Evolutionary conservation across 2,329 filamentous ascomycete species (phyloP).

Genomic region (Ophiostoma populinum): DNA sequence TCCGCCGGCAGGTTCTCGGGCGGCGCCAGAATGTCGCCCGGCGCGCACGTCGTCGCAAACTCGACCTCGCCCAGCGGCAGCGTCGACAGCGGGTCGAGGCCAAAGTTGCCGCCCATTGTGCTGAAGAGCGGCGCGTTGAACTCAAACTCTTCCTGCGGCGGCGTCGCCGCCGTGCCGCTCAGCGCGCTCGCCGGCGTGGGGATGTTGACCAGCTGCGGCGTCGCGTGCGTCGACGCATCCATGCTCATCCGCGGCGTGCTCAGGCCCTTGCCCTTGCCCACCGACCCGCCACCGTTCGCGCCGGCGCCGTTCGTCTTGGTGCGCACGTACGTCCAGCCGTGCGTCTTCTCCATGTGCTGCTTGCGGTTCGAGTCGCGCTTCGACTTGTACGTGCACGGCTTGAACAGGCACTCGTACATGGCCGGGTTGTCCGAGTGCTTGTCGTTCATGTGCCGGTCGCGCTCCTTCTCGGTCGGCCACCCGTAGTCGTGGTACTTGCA

Average conservation of each 20-base stretch:
- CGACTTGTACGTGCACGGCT: constrained; percentile 79
- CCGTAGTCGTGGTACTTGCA: constrained; percentile 87
- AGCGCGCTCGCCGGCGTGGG: constrained; percentile 44
- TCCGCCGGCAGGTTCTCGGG: constrained; percentile 16
- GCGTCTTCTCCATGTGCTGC: constrained; percentile 96
- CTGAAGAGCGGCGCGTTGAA: neutral
- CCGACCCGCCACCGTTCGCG: constrained; percentile 18
- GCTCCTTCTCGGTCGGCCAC: constrained; percentile 96
- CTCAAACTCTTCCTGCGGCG: constrained; percentile 29
- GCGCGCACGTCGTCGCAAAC: constrained; percentile 22
- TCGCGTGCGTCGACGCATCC: constrained; percentile 25
- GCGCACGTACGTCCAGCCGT: constrained; percentile 77
- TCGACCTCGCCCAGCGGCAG: constrained; percentile 19
- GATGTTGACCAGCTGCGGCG: constrained; percentile 43
- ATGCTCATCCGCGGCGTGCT: constrained; percentile 19
- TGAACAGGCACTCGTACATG: constrained; percentile 69
- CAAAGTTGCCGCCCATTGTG: neutral
- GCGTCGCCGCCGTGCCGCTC: constrained; percentile 38
- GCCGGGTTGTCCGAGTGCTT: constrained; percentile 71
- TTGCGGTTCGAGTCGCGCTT: constrained; percentile 96
- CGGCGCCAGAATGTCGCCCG: constrained; percentile 12
- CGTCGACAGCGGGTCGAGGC: neutral
- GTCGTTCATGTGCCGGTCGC: constrained; percentile 89
- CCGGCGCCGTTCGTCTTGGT: constrained; percentile 81
- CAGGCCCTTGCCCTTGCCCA: neutral